These are phyloP conservation scores for Eimeria maxima DNA, from an alignment of 169 alveolate species.

Conservation along the genomic window DNA sequence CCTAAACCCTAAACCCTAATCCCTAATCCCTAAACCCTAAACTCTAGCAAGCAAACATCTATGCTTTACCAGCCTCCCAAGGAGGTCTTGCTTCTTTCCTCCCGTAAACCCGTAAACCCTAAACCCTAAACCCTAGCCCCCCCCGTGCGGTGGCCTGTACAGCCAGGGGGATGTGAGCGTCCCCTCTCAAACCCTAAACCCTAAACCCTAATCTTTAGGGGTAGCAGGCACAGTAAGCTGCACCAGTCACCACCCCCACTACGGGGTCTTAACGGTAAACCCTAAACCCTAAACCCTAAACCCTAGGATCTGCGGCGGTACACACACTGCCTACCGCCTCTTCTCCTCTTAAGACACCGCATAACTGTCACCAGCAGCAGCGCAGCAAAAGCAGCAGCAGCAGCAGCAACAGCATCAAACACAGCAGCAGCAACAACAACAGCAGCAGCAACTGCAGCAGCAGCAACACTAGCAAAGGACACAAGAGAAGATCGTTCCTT, in stretches of 20 bases:
- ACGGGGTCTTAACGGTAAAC: background rate
- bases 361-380: background rate
- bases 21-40: conserved; percentile 1
- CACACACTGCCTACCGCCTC: background rate
- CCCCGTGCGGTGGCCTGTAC: conserved; percentile 2
- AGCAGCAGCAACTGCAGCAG: background rate
- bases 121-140: conserved; percentile 85
- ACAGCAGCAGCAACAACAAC: background rate
- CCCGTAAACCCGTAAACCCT: conserved; percentile 43
- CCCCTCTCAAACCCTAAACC: conserved; percentile 22
- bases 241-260: background rate
- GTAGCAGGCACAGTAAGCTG: background rate
- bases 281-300: conserved; percentile 37
- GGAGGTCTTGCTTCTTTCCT: background rate
- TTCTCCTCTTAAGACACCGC: background rate
- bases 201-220: conserved; percentile 2
- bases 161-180: too few species aligned
- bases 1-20: conserved; percentile 40
- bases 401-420: background rate
- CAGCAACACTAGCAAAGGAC: background rate
- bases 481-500: too few species aligned
- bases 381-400: background rate
- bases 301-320: background rate
- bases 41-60: background rate
- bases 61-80: conserved; percentile 77